These are phyloP conservation scores for Globisporangium cystogenes DNA, from an alignment of 352 stramenopile genomes.

Conservation along the genomic window DNA sequence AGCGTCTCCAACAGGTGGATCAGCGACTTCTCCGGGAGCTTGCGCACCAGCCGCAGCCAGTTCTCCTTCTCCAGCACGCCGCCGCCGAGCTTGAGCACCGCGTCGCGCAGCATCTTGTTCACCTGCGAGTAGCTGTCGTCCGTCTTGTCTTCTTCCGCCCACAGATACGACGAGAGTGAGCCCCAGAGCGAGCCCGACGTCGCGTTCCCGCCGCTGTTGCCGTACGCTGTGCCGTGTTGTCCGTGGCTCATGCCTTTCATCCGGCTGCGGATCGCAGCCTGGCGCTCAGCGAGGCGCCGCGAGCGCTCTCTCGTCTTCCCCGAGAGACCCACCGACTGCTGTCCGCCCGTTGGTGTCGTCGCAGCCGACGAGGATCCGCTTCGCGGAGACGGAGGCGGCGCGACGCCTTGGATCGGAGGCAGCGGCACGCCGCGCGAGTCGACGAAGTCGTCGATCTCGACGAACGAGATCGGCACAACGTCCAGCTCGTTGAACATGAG, in stretches of 20 bases:
- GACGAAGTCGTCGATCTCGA: constrained; percentile 88
- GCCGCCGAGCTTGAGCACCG: constrained; percentile 60
- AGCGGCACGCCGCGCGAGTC: constrained; percentile 76
- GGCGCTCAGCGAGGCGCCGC: constrained; percentile 69
- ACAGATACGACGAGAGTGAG: constrained; percentile 80
- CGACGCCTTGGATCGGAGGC: constrained; percentile 57
- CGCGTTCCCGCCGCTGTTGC: constrained; percentile 20
- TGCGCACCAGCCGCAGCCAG: constrained; percentile 78
- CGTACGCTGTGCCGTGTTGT: constrained; percentile 37
- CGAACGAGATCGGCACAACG: constrained; percentile 75
- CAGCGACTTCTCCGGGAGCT: constrained; percentile 59
- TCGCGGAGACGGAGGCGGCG: constrained; percentile 12
- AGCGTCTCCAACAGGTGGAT: constrained; percentile 68
- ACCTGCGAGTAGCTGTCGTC: constrained; percentile 79
- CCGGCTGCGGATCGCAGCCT: constrained; percentile 73
- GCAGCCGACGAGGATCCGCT: constrained; percentile 10
- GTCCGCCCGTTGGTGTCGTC: neutral
- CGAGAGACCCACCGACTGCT: constrained; percentile 41
- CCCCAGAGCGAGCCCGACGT: constrained; percentile 69
- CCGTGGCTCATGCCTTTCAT: constrained; percentile 77
- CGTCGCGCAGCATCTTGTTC: constrained; percentile 73
- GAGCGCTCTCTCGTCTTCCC: constrained; percentile 77
- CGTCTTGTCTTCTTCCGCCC: constrained; percentile 75
- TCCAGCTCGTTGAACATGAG: constrained; percentile 89
- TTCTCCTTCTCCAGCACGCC: constrained; percentile 83